Conservation (phyloP, 805 yeast genomes). For the Yarrowia osloensis region DNA sequence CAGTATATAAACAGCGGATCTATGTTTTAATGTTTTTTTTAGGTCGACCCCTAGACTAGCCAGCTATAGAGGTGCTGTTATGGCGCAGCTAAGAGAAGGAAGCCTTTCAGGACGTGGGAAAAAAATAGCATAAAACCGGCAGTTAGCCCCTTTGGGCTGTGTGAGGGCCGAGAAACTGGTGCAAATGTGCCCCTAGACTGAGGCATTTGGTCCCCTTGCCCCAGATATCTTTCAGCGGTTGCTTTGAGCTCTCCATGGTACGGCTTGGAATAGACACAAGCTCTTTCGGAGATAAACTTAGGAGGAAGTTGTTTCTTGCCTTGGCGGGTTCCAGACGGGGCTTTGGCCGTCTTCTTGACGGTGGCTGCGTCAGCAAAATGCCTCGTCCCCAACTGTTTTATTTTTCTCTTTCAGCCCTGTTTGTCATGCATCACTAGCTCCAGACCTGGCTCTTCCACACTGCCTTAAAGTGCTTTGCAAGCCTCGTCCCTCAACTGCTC, state of each 20-base stretch:
- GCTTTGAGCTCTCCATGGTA: background rate
- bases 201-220: constrained; percentile 7
- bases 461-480: background rate
- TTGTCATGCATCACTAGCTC: constrained; percentile 6
- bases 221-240: background rate
- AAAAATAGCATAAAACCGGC: background rate
- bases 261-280: constrained; percentile 10
- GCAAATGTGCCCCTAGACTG: constrained; percentile 5
- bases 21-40: constrained; percentile 17
- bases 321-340: background rate
- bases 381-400: background rate
- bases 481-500: background rate
- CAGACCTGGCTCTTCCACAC: constrained; percentile 5
- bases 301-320: background rate
- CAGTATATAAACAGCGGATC: constrained; percentile 17
- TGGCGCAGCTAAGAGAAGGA: constrained; percentile 3
- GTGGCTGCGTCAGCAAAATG: background rate
- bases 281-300: constrained; percentile 18
- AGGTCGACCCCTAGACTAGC: constrained; percentile 20
- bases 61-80: constrained; percentile 4
- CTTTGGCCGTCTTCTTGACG: too few species aligned
- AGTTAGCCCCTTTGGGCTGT: background rate
- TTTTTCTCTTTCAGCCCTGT: background rate
- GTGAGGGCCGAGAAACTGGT: background rate
- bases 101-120: background rate